Evolutionary conservation across 2,329 filamentous ascomycete species (phyloP).

Genomic region (Fusarium continuum): DNA sequence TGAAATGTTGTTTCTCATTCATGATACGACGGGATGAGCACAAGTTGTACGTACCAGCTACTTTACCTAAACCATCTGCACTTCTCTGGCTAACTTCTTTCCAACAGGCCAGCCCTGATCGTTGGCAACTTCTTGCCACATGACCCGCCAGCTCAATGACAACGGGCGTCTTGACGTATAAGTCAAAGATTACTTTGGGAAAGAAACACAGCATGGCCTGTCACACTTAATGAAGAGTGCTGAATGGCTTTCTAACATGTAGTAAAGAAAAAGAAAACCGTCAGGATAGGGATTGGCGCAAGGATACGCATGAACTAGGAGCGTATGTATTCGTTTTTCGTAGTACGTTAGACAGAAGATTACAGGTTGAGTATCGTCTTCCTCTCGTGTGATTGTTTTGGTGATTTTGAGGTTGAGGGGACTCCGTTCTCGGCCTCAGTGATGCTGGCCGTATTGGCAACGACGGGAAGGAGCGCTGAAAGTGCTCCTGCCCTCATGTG

Average conservation of each 20-base stretch:
- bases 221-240: not conserved
- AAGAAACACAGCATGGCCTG: not conserved
- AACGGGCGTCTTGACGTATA: slow-evolving; percentile 3
- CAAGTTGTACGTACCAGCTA: slow-evolving; percentile 77
- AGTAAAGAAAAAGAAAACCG: slow-evolving; percentile 18
- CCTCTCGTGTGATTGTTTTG: not conserved
- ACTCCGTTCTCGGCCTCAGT: not conserved
- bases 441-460: not conserved
- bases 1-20: slow-evolving; percentile 97
- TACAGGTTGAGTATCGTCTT: slow-evolving; percentile 6
- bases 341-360: slow-evolving; percentile 29
- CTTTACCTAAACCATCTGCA: not conserved
- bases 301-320: slow-evolving; percentile 22
- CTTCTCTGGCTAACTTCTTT: slow-evolving; percentile 45
- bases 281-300: slow-evolving; percentile 25
- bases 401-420: not conserved
- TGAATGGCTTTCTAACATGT: slow-evolving; percentile 1
- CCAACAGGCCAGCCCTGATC: slow-evolving; percentile 83
- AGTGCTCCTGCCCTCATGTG: slow-evolving; percentile 1
- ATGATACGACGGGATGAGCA: slow-evolving; percentile 94
- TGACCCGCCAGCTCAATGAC: slow-evolving; percentile 59
- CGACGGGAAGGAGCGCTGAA: slow-evolving; percentile 6
- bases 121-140: slow-evolving; percentile 97
- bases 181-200: not conserved
- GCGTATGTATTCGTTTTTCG: slow-evolving; percentile 33